A percentile compares a stretch with the other conserved stretches of the same genome.
phyloP scores from a whole-genome alignment of 495 filamentous ascomycete species.

The Friedmanniomyces endolithicus region DNA sequence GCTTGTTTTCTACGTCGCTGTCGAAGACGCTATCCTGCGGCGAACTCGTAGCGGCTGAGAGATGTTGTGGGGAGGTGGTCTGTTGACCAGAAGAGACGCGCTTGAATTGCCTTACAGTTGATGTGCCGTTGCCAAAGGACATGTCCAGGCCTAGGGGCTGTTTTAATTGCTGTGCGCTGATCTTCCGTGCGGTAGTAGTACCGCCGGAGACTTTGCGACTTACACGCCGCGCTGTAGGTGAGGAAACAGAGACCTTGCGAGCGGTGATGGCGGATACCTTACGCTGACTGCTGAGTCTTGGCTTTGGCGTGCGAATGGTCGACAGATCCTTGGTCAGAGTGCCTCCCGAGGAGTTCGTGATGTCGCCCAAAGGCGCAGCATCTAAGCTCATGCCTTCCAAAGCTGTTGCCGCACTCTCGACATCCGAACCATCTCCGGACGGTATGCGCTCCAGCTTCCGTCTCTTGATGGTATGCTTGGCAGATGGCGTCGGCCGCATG shows the following conservation, averaged over 20 bases:
- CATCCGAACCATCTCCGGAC: slow-evolving; percentile 15
- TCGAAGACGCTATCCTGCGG: slow-evolving; percentile 22
- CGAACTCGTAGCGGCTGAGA: slow-evolving; percentile 23
- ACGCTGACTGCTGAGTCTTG: slow-evolving; percentile 17
- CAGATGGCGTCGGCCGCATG: slow-evolving; percentile 17
- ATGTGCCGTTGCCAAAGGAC: slow-evolving; percentile 80
- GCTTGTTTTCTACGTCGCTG: slow-evolving; percentile 18
- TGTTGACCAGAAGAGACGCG: slow-evolving; percentile 60
- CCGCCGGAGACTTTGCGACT: slow-evolving; percentile 23
- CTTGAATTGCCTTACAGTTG: slow-evolving; percentile 79
- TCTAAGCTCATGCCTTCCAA: slow-evolving; percentile 50
- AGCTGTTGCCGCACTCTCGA: slow-evolving; percentile 13
- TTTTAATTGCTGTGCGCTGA: slow-evolving; percentile 31
- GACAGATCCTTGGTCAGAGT: slow-evolving; percentile 35
- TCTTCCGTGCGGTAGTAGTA: slow-evolving; percentile 12
- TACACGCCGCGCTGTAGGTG: slow-evolving; percentile 32
- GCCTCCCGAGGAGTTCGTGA: slow-evolving; percentile 20
- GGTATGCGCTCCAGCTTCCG: slow-evolving; percentile 35
- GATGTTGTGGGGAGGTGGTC: slow-evolving; percentile 25
- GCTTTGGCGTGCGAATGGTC: slow-evolving; percentile 27
- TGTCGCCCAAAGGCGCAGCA: slow-evolving; percentile 26
- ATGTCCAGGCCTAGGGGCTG: slow-evolving; percentile 72
- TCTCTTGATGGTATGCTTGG: slow-evolving; percentile 36
- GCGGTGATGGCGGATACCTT: slow-evolving; percentile 24
- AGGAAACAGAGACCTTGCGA: slow-evolving; percentile 17